phyloP scores from a whole-genome alignment of 306 rosid species.

The Luffa aegyptiaca region DNA sequence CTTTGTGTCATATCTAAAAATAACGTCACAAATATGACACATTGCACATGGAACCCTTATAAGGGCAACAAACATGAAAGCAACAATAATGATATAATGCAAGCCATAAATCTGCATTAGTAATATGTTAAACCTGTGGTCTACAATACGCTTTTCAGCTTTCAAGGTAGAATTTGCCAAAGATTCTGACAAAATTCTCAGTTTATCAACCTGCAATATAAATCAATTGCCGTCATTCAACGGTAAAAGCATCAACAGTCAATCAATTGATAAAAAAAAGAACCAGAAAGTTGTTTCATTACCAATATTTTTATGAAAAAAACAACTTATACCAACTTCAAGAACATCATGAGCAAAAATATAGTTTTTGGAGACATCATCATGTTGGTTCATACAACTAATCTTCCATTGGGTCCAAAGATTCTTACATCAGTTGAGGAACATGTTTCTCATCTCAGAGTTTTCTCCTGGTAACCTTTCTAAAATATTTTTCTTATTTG shows the following conservation, averaged over 20 bases:
- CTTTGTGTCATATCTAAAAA: neutral
- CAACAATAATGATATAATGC: neutral
- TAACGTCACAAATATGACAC: neutral
- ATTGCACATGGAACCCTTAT: neutral
- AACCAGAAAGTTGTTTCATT: neutral
- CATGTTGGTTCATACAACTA: neutral
- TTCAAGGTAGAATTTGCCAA: conserved; percentile 69
- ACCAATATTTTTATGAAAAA: neutral
- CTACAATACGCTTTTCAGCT: conserved; percentile 71
- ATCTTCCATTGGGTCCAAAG: neutral
- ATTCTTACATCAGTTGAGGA: neutral
- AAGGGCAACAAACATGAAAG: neutral
- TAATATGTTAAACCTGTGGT: conserved; percentile 54
- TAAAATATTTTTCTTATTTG: neutral
- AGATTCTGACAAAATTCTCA: conserved; percentile 76
- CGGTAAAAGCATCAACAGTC: conserved; percentile 6
- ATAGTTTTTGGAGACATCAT: neutral
- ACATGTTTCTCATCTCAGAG: neutral
- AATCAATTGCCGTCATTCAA: conserved; percentile 1
- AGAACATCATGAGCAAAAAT: neutral
- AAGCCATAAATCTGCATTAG: neutral
- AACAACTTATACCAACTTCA: neutral
- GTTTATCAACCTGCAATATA: conserved; percentile 61
- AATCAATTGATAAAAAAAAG: neutral
- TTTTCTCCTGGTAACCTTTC: neutral